A percentile compares a stretch with the other conserved stretches of the same genome.
Conservation (phyloP, 352 stramenopile species). For the Phytophthora fragariae region DNA sequence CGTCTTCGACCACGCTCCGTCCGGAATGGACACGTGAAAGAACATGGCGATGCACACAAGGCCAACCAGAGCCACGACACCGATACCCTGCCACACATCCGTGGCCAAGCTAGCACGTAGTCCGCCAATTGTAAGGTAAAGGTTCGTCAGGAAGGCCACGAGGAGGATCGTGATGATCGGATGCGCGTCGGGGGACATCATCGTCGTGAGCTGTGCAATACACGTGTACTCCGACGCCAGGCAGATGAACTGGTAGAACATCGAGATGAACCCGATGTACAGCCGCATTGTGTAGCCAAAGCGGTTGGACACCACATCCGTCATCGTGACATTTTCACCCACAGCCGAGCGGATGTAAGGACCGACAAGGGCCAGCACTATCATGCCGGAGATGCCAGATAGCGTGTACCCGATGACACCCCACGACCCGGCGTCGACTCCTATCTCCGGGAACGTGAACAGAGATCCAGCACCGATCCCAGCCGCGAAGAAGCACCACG, state of each 20-base stretch:
- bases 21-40: conserved; percentile 50
- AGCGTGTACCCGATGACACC: conserved; percentile 77
- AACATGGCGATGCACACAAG: conserved; percentile 67
- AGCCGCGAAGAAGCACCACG: conserved; percentile 75
- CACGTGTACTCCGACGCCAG: conserved; percentile 68
- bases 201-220: conserved; percentile 50
- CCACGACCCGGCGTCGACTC: conserved; percentile 65
- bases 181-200: conserved; percentile 52
- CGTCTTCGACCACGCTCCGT: conserved; percentile 47
- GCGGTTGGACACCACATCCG: conserved; percentile 64
- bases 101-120: conserved; percentile 68
- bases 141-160: conserved; percentile 67
- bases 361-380: conserved; percentile 53
- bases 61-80: conserved; percentile 54
- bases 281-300: conserved; percentile 66
- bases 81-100: conserved; percentile 69
- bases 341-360: conserved; percentile 59
- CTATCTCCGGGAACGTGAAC: conserved; percentile 76
- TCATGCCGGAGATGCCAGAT: conserved; percentile 54
- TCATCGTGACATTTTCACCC: conserved; percentile 69
- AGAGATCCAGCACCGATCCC: conserved; percentile 75
- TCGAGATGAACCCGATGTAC: conserved; percentile 59
- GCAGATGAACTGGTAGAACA: conserved; percentile 84
- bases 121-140: conserved; percentile 67
- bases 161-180: conserved; percentile 61